A percentile compares a stretch with the other conserved stretches of the same genome.
phyloP scores from a whole-genome alignment of 2,329 filamentous ascomycete species.

The Davidsoniella neocaledoniae region DNA sequence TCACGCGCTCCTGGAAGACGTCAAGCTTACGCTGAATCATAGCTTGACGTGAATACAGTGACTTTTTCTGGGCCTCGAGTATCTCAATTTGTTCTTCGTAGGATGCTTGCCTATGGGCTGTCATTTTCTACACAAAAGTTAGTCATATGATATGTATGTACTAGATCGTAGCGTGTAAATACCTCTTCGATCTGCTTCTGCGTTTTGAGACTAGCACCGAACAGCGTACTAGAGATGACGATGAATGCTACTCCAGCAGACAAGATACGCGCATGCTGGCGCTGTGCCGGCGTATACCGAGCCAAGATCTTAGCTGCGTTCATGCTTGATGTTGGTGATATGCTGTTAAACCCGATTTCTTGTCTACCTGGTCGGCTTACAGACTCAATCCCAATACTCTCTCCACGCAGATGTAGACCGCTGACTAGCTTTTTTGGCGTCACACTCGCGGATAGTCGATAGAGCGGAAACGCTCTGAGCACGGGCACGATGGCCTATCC shows the following conservation, averaged over 20 bases:
- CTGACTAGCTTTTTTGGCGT: not conserved
- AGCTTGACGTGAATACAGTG: constrained; percentile 23
- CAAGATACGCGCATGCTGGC: constrained; percentile 14
- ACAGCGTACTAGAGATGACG: constrained; percentile 29
- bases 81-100: constrained; percentile 28
- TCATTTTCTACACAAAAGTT: not conserved
- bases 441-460: not conserved
- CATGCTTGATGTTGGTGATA: not conserved
- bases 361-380: not conserved
- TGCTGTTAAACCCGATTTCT: not conserved
- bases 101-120: constrained; percentile 20
- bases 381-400: constrained; percentile 8
- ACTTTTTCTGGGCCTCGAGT: constrained; percentile 26
- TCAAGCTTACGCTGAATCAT: constrained; percentile 27
- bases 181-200: constrained; percentile 31
- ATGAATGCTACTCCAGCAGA: constrained; percentile 31
- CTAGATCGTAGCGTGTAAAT: constrained; percentile 7
- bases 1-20: constrained; percentile 23
- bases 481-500: not conserved
- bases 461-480: not conserved
- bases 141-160: not conserved
- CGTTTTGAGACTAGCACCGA: constrained; percentile 32
- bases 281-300: constrained; percentile 1
- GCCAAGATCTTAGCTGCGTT: not conserved
- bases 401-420: constrained; percentile 5